Evolutionary conservation across 208 protist genomes (phyloP), one percentile per base, ranked within the genome.

Genomic region (Wallacemonas collosoma): DNA sequence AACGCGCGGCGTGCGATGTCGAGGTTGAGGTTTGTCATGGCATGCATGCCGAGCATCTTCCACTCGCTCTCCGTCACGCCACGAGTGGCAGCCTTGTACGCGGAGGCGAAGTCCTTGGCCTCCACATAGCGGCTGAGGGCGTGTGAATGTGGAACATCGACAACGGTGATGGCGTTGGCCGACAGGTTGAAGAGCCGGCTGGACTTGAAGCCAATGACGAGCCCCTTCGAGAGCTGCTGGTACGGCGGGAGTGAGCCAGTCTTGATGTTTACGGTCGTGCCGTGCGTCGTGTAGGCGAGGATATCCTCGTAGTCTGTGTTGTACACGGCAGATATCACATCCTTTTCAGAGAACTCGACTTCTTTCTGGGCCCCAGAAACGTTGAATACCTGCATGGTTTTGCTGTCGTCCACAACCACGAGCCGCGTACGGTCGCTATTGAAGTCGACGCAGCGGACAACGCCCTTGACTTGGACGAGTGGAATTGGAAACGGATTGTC

Each of bases 401-500:
- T 85, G 64, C 88, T 88, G 17, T 98, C 89, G 73, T 99, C 97
- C 11, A 99, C 93, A 0, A 99, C 83, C 4, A 98, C 97, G 2
- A 99, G 82, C 70, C 97, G 96, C 15, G 63, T 91, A 54, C 96
- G 88, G 45, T 71, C 82, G 70, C 86, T 85, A 72, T 73, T 97
- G 36, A 99, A 63, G 76, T 99, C 96, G 35, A 99, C 75, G 62
- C 93, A 98, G 36, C 83, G 85, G 9, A 99, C 79, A 3, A 90
- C 43, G 17, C 50, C 54, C 39, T 78, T 83, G 38, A 97, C 73
- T 68, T 96, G 97, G 45, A 98, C 72, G n/a, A 99, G 79, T 39
- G 82, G 72, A 3, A 90, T 98, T 2, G 98, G 95, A 65, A 99
- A 99, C 9, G 97, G 88, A 78, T 99, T 99, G 82, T 99, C 94